Evolutionary conservation across 129 eudicot genomes (phyloP).

Genomic region (Centella asiatica): DNA sequence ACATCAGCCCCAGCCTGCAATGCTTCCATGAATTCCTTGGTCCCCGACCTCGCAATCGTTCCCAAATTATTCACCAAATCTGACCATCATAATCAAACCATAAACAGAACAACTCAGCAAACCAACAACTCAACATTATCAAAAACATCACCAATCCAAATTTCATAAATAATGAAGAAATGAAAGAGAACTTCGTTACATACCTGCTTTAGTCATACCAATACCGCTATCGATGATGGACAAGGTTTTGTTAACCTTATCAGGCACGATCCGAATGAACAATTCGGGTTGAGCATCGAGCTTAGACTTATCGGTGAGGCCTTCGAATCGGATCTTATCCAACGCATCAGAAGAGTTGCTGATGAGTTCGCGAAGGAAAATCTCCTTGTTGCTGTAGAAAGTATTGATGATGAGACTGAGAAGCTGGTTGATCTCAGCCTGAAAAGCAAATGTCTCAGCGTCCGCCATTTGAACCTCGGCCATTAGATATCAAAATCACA

Average conservation of each 20-base stretch:
- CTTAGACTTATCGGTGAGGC: constrained; percentile 71
- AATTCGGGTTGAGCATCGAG: constrained; percentile 86
- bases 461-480: constrained; percentile 63
- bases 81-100: constrained; percentile 4
- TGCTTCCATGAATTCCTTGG: constrained; percentile 92
- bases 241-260: constrained; percentile 74
- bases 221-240: constrained; percentile 84
- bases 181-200: not conserved
- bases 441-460: constrained; percentile 73
- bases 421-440: constrained; percentile 74
- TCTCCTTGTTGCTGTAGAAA: constrained; percentile 85
- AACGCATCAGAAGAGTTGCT: constrained; percentile 84
- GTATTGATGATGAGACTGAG: constrained; percentile 69
- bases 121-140: not conserved
- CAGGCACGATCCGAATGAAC: constrained; percentile 76
- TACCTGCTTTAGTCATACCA: constrained; percentile 95
- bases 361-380: constrained; percentile 64
- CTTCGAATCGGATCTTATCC: constrained; percentile 78
- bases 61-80: constrained; percentile 98
- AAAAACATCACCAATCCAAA: not conserved
- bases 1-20: constrained; percentile 91
- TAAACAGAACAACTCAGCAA: not conserved
- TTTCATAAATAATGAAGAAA: no score
- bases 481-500: constrained; percentile 14
- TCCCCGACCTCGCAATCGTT: constrained; percentile 87